Base-by-base conservation (phyloP, 2,329 filamentous ascomycete genomes). In the Aspergillus pseudoglaucus region DNA sequence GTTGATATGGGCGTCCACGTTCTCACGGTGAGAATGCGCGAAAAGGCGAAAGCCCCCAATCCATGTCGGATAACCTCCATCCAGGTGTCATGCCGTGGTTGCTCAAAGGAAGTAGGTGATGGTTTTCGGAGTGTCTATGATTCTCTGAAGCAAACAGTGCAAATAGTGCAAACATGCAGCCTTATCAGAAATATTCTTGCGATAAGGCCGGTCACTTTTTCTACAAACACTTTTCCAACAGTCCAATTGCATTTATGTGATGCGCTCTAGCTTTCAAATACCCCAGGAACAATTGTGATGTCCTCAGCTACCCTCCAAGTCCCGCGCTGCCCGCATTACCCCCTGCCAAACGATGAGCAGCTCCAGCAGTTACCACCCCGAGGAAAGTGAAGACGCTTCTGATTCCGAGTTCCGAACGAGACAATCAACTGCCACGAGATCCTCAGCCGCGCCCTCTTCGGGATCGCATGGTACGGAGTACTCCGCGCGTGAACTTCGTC, bases 331-430 rank as follows among this genome's bases (percentile, higher is more conserved):
- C 37, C 18, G 10, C 17, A 18, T 14, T 18, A 47, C 32, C 52
- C 76, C 56, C 68, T 72, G 64, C 53, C 52, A 56, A 49, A 66
- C 53, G 45, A 70, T 70, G 67, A 69, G 65, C 66, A 66, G 58
- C 52, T 58, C 63, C 49, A 61, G 58, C 47, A 51, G 53, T 47
- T 66, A 65, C 53, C 58, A 62, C 46, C 61, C 60, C 43, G 63
- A 64, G 46, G 61, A 66, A 54, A 59, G 61, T 49, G 59, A 61
- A 54, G 58, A 62, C 44, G 51, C 51, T 32, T 53, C 51, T 42
- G 56, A 57, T 42, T 47, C 50, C 39, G 47, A 59, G 10, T 33
- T 49, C 43, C 52, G 55, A 22, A 42, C 45, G 38, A 49, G 47
- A 33, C 49, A 44, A 9, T 50, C 57, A 20, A 39, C 10, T 1